Conservation (phyloP, 306 rosid genomes). For the Lotus japonicus region DNA sequence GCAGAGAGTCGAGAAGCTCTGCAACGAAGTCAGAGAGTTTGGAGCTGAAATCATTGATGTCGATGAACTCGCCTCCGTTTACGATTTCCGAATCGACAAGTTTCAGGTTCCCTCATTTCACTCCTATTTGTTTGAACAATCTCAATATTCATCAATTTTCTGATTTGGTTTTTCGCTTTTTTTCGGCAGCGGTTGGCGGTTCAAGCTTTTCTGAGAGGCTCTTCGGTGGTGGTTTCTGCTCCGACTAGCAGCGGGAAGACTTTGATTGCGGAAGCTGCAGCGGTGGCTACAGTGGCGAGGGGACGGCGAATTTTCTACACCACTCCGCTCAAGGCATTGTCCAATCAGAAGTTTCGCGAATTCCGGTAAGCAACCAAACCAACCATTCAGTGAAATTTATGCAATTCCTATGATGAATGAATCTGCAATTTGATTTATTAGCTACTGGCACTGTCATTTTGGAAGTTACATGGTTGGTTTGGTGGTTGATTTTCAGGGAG, state of each 20-base stretch:
- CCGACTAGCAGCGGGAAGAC: slow-evolving; percentile 99
- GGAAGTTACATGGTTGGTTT: slow-evolving; percentile 5
- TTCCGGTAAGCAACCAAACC: slow-evolving; percentile 48
- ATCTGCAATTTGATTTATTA: background rate
- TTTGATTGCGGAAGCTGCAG: slow-evolving; percentile 90
- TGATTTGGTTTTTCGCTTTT: background rate
- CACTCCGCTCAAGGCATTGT: slow-evolving; percentile 94
- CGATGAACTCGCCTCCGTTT: slow-evolving; percentile 70
- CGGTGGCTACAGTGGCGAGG: slow-evolving; percentile 78
- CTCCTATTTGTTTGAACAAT: background rate
- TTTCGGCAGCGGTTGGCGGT: slow-evolving; percentile 64
- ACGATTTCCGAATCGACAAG: slow-evolving; percentile 83
- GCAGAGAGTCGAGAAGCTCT: slow-evolving; percentile 85
- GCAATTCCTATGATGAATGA: background rate
- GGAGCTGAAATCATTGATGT: slow-evolving; percentile 71
- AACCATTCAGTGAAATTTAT: background rate
- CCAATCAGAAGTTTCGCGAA: slow-evolving; percentile 96
- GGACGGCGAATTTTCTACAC: slow-evolving; percentile 75
- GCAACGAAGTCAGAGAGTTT: slow-evolving; percentile 61
- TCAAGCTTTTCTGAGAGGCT: slow-evolving; percentile 82
- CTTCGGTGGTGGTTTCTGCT: slow-evolving; percentile 93
- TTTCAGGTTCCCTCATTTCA: slow-evolving; percentile 54
- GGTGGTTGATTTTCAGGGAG: slow-evolving; percentile 48
- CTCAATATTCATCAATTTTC: background rate
- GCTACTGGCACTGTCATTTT: background rate